Base-by-base conservation (phyloP, 2,329 filamentous ascomycete species). In the Alternaria angustiovoidea region DNA sequence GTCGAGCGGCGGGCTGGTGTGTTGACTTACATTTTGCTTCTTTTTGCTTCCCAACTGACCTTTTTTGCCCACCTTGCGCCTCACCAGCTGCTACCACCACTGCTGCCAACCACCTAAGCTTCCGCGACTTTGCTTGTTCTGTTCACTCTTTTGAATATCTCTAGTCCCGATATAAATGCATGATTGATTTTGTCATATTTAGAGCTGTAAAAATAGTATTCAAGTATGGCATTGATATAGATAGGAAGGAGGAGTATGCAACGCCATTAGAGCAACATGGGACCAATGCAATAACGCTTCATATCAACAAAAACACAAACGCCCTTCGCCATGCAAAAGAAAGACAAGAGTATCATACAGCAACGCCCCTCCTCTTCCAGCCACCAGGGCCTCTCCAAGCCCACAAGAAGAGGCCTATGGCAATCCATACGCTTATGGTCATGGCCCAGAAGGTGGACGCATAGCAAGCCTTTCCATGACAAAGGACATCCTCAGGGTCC, bases 371-470 rank as follows among this genome's bases (percentile, higher is more conserved):
- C 71, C 86, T 85, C 63, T 85, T 85, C 94, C 94, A 97, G 0
- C 92, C 91, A 22, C 85, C 84, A 57, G 81, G 86, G 2, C 91
- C 91, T 77, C 90, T 90, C 94, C 93, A 97, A 7, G 93, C 93
- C 84, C 87, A 90, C 16, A 89, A 65, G 80, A 94, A 90, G 68
- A 77, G 44, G 4, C 93, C 84, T 87, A 90, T 43, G 87, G 93
- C 94, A 38, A 92, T 67, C 89, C 91, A 94, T 0, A 96, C 90
- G 64, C 90, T 94, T 1, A 86, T 80, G 0, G 91, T 89, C 86
- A 97, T 93, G 1, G 91, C 91, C 93, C 93, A 97, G 67, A 94
- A 96, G 0, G 91, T 92, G 0, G 83, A 74, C 11, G 89, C 88
- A 80, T 97, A 98, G 80, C 95, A 99, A 53, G 85, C 81, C 71